Conservation (phyloP, 208 protist genomes). For the Trypanosoma congolense region DNA sequence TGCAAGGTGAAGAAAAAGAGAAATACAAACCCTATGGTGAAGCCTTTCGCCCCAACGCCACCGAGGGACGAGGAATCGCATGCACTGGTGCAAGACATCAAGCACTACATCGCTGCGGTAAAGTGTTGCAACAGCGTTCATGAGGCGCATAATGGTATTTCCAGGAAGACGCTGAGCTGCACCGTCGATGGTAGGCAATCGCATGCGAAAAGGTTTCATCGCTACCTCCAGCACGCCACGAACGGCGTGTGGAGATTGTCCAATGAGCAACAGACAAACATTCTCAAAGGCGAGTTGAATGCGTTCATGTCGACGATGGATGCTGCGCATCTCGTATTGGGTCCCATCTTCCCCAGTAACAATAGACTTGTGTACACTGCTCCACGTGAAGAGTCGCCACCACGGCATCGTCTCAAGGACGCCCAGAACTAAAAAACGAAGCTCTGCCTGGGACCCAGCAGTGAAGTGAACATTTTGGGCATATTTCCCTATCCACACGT, state of each 20-base stretch:
- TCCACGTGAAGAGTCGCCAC: conserved; percentile 68
- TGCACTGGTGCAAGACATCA: conserved; percentile 54
- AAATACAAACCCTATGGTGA: conserved; percentile 65
- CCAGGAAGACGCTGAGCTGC: conserved; percentile 43
- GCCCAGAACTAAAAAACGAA: conserved; percentile 63
- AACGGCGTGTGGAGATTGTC: conserved; percentile 57
- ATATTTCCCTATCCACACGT: conserved; percentile 36
- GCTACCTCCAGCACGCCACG: conserved; percentile 68
- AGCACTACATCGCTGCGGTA: conserved; percentile 43
- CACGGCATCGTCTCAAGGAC: conserved; percentile 79
- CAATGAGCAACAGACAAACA: conserved; percentile 59
- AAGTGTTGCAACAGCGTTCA: conserved; percentile 53
- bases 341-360: background rate
- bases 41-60: conserved; percentile 54
- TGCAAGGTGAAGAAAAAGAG: conserved; percentile 68
- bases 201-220: conserved; percentile 62
- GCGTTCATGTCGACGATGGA: conserved; percentile 59
- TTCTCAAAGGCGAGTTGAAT: conserved; percentile 73
- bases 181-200: conserved; percentile 49
- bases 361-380: conserved; percentile 13
- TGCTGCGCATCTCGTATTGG: conserved; percentile 10
- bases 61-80: conserved; percentile 54
- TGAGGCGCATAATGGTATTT: conserved; percentile 66
- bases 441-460: conserved; percentile 23
- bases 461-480: background rate